Conservation (phyloP, 176 grass and related monocot species). For the Hordeum marinum region DNA sequence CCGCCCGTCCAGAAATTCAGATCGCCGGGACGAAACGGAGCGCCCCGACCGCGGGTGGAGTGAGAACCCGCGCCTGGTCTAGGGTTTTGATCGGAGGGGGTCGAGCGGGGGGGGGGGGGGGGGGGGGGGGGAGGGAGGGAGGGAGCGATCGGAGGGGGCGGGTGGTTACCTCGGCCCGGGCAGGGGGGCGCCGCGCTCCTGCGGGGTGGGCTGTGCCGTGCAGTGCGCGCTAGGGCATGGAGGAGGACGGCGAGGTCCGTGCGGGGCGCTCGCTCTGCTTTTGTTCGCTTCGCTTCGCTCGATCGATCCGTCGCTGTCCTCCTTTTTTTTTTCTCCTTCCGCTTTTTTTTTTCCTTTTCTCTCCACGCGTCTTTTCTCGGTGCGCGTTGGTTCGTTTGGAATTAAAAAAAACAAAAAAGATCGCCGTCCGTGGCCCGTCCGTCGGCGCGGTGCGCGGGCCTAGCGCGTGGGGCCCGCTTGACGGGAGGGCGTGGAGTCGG, state of each 20-base stretch:
- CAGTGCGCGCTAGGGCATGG: constrained; percentile 20
- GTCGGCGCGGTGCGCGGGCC: background rate
- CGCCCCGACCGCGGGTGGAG: too few relatives aligned
- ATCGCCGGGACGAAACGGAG: background rate
- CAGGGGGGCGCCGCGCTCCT: background rate
- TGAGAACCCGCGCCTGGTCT: background rate
- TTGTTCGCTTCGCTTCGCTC: constrained; percentile 3
- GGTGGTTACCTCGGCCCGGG: background rate
- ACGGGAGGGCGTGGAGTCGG: too few relatives aligned
- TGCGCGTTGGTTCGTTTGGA: background rate
- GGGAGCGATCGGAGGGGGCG: background rate
- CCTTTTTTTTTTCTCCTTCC: background rate
- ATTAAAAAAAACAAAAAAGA: too few relatives aligned
- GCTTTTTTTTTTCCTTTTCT: background rate
- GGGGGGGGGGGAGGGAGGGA: background rate
- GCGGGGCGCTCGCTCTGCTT: background rate
- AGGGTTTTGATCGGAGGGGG: background rate
- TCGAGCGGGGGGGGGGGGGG: background rate
- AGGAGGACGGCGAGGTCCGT: constrained; percentile 7
- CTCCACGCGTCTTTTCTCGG: background rate
- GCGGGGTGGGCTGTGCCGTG: background rate
- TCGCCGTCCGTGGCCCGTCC: background rate
- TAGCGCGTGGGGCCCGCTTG: background rate
- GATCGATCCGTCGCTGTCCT: background rate
- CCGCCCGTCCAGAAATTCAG: background rate